Percentiles rank a stretch among this genome's conserved stretches.
Conservation (phyloP, 306 rosid genomes). For the Acacia confusa region DNA sequence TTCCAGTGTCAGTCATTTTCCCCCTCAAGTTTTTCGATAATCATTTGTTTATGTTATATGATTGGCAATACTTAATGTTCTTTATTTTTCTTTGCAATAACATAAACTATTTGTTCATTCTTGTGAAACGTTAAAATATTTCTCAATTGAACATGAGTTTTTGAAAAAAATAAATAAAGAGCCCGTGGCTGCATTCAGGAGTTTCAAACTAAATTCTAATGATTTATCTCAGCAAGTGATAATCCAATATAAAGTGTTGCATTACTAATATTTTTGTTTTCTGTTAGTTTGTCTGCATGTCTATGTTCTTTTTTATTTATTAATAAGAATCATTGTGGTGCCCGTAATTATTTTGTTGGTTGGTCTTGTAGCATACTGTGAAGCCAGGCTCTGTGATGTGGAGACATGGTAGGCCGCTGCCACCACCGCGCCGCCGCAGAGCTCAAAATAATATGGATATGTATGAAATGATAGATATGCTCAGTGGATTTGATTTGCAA, state of each 20-base stretch:
- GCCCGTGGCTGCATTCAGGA: background rate
- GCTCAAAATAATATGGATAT: conserved; percentile 22
- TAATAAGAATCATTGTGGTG: background rate
- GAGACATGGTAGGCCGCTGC: conserved; percentile 44
- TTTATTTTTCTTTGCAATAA: background rate
- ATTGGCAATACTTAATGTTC: background rate
- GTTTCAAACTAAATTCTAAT: conserved; percentile 12
- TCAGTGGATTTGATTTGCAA: conserved; percentile 36
- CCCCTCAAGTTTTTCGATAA: background rate
- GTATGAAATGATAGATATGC: conserved; percentile 41
- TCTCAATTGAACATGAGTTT: background rate
- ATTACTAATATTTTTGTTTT: background rate
- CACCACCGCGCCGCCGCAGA: conserved; percentile 31
- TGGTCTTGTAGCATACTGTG: conserved; percentile 45
- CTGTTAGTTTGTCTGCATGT: background rate
- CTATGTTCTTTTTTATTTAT: background rate
- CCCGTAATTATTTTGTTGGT: background rate
- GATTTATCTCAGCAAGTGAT: background rate
- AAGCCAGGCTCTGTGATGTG: conserved; percentile 47
- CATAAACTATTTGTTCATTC: too few relatives aligned
- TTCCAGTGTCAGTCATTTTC: background rate
- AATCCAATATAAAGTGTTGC: background rate
- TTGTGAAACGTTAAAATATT: background rate
- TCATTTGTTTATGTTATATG: background rate
- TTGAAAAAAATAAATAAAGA: background rate